A percentile compares a stretch with the other conserved stretches of the same genome.
phyloP scores from a whole-genome alignment of 2,329 filamentous ascomycete genomes.

The Fusarium penzigii region DNA sequence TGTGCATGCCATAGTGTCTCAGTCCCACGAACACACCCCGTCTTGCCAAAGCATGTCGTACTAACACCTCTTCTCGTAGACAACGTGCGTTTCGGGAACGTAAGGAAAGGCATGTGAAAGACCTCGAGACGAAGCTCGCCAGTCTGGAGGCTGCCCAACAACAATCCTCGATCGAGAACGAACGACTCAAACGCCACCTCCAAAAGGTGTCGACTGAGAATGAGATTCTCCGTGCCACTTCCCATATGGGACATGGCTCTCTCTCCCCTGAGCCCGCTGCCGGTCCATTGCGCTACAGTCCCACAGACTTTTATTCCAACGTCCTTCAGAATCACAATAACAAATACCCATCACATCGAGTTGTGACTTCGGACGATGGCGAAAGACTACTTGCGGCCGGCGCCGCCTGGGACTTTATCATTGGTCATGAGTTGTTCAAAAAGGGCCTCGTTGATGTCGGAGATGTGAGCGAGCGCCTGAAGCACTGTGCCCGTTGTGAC shows the following conservation, averaged over 20 bases:
- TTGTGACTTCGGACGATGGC: constrained; percentile 65
- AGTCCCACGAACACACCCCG: too few species aligned
- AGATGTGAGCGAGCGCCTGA: constrained; percentile 77
- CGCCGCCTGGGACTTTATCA: constrained; percentile 88
- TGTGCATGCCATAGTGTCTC: too few species aligned
- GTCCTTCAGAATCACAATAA: constrained; percentile 63
- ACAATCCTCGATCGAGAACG: constrained; percentile 77
- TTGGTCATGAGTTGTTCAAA: constrained; percentile 75
- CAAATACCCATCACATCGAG: constrained; percentile 67
- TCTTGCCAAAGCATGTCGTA: too few species aligned
- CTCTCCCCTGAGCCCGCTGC: constrained; percentile 54
- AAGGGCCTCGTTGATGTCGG: constrained; percentile 78
- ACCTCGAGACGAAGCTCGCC: constrained; percentile 84
- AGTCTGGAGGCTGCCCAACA: constrained; percentile 73
- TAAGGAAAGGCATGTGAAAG: constrained; percentile 92
- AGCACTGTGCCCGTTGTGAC: constrained; percentile 75
- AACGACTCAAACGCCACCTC: constrained; percentile 79
- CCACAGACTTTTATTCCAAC: constrained; percentile 70
- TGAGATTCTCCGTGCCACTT: constrained; percentile 84
- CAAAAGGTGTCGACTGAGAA: constrained; percentile 88
- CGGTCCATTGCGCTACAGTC: constrained; percentile 70
- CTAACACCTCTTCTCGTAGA: constrained; percentile 46
- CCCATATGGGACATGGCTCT: constrained; percentile 43
- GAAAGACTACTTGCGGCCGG: constrained; percentile 72
- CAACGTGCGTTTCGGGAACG: constrained; percentile 95